These are phyloP conservation scores for Lachnellula willkommii DNA, from an alignment of 2,329 filamentous ascomycete species.

Conservation along the genomic window DNA sequence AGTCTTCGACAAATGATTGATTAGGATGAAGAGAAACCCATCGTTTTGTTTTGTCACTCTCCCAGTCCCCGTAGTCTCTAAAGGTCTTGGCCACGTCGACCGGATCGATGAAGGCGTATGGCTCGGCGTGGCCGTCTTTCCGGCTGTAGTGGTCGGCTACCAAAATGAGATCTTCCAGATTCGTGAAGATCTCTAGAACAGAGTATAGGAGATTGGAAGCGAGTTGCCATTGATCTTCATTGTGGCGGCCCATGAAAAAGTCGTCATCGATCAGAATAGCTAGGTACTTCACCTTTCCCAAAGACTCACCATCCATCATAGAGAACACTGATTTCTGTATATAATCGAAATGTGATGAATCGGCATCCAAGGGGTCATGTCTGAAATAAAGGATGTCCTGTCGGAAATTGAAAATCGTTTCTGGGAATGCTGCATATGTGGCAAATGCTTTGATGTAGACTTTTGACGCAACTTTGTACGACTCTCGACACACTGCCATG, in stretches of 20 bases:
- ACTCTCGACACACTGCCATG: not conserved
- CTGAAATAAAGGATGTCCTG: not conserved
- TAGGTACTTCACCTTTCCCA: not conserved
- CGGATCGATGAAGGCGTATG: not conserved
- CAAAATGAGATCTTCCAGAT: not conserved
- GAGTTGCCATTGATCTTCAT: not conserved
- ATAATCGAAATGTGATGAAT: no score
- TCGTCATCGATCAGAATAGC: not conserved
- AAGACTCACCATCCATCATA: no score
- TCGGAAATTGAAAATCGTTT: not conserved
- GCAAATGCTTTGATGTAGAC: not conserved
- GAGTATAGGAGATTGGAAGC: no score
- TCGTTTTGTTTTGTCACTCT: no score
- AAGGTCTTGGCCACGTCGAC: not conserved
- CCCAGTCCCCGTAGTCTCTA: not conserved
- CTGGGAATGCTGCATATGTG: not conserved
- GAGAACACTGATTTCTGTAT: no score
- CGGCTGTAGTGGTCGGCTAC: no score
- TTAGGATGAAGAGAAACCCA: no score
- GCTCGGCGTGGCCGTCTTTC: no score
- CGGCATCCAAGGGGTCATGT: no score
- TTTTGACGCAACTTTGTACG: not conserved
- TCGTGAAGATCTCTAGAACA: not conserved
- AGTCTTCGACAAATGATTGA: no score
- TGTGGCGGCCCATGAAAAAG: no score